A percentile compares a stretch with the other conserved stretches of the same genome.
phyloP scores from a whole-genome alignment of 768 basidiomycete species.

The Psilocybe azurescens region DNA sequence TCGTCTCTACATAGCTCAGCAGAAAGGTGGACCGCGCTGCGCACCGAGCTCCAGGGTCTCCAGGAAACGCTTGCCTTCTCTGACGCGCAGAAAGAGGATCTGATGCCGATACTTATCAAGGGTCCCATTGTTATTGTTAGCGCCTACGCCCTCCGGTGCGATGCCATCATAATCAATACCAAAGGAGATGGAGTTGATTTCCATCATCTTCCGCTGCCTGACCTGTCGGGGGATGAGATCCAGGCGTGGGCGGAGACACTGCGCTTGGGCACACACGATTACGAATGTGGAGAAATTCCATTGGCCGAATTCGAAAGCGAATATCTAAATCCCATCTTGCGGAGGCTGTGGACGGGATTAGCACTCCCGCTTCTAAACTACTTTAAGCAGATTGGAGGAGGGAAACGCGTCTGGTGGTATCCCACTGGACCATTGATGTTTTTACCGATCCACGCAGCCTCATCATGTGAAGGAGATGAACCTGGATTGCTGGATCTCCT shows the following conservation, averaged over 20 bases:
- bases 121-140: not conserved
- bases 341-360: not conserved
- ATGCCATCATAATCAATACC: not conserved
- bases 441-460: constrained; percentile 8
- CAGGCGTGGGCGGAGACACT: not conserved
- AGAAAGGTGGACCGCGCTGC: not conserved
- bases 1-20: constrained; percentile 1
- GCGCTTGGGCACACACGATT: not conserved
- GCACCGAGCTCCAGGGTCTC: not conserved
- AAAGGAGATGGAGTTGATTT: not conserved
- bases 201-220: not conserved
- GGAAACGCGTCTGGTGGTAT: constrained; percentile 1
- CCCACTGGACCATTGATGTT: constrained; percentile 5
- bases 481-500: not conserved
- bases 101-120: not conserved
- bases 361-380: not conserved
- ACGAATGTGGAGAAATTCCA: not conserved
- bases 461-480: constrained; percentile 3
- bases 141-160: not conserved
- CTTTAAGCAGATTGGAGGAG: not conserved
- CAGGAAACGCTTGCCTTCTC: not conserved
- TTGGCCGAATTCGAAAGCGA: not conserved
- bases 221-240: not conserved
- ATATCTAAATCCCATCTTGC: not conserved
- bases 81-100: not conserved